Evolutionary conservation across 805 yeast genomes (phyloP), one percentile per base, ranked within the genome.

Genomic region (Ogataea parapolymorpha): DNA sequence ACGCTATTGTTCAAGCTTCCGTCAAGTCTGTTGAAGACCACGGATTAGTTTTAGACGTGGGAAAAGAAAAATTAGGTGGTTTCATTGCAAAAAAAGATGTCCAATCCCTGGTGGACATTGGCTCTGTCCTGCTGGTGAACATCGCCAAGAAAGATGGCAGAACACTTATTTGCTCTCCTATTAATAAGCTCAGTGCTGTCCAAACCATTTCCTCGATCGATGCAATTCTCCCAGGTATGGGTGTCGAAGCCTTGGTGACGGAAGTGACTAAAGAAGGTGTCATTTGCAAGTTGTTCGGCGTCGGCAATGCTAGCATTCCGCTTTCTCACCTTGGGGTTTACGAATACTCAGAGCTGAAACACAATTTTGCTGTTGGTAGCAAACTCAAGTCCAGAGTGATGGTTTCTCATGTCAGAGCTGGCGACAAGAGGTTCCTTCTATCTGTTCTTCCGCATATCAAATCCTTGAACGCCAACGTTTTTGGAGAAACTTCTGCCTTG

Each of bases 21-120:
- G 79, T 93, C 16, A 74, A 71, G 46, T 82, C 95, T 34, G 65
- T 86, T 17, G 98, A 93, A 71, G 99, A 93, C 60, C 96, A 88
- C 60, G 99, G 99, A 65, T 75, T 80, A 17, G 77, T 86, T 42
- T 65, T 91, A 31, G 83, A 82, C 51, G 61, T 84, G 28, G 97
- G 97, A 25, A 58, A 72, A 37, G 49, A 51, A 12, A 75, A 71
- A 5, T 42, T 74, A 7, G 66, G 78, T 22, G 96, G 95, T 1
- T 90, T 91, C 62, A 68, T 90, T 35, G 74, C 95, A 2, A 80
- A 77, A 49, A 83, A 82, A 50, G 91, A 83, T 43, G 63, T 84
- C 37, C 59, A 62, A 27, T 55, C 59, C 26, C 68, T 72, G 12
- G 66, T 66, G 6, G 71, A 65, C 14, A 68, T 70, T 8, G 97